phyloP scores from a whole-genome alignment of 768 basidiomycete genomes.

The Russula sp. region DNA sequence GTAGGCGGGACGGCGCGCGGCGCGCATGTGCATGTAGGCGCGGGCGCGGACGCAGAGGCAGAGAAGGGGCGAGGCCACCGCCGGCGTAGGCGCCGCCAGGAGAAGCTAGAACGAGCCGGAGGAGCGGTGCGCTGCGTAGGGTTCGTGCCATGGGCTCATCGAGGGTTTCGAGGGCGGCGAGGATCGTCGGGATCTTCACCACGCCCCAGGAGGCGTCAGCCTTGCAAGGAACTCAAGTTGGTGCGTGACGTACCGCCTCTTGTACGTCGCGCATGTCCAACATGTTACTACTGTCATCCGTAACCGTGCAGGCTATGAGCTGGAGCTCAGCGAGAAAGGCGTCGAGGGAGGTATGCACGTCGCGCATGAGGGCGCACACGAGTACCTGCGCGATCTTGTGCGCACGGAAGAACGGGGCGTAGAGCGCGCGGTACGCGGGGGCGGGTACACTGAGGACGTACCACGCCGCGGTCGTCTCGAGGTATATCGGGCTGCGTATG shows the following conservation, averaged over 20 bases:
- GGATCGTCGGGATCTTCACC: slow-evolving; percentile 8
- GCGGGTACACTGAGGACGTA: slow-evolving; percentile 8
- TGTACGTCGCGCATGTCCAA: neutral
- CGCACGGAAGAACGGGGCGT: slow-evolving; percentile 11
- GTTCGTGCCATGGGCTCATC: neutral
- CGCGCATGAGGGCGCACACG: slow-evolving; percentile 12
- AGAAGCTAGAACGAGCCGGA: slow-evolving; percentile 5
- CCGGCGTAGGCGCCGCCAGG: neutral
- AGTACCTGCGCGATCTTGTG: slow-evolving; percentile 15
- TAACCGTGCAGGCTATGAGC: neutral
- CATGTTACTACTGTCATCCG: neutral
- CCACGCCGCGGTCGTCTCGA: slow-evolving; percentile 35
- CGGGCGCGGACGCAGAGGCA: neutral
- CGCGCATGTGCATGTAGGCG: neutral
- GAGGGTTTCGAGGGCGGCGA: slow-evolving; percentile 13
- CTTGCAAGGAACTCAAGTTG: neutral
- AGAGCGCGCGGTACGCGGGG: neutral
- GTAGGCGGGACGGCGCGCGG: slow-evolving; percentile 18
- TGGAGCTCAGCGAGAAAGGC: slow-evolving; percentile 8
- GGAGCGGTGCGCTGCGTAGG: slow-evolving; percentile 9
- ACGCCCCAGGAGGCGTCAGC: neutral
- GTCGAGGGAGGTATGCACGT: neutral
- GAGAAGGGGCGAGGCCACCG: neutral
- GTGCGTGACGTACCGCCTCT: slow-evolving; percentile 12
- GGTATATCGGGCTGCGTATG: slow-evolving; percentile 48